phyloP scores from a whole-genome alignment of 140 eudicot species.

The Senecio squalidus region DNA sequence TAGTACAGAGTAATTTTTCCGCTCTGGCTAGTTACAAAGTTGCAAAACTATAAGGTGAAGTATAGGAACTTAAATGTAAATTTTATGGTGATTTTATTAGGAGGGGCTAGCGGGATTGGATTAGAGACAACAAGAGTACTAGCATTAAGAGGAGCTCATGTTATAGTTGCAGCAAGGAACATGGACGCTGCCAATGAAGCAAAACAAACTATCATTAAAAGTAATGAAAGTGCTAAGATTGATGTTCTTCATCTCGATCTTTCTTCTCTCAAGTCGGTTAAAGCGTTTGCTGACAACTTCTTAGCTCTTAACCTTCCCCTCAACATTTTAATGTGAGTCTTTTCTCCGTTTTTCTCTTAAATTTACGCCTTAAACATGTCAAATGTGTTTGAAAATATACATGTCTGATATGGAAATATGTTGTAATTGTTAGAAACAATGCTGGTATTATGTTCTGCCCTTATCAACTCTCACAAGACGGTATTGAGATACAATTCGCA shows the following conservation, averaged over 20 bases:
- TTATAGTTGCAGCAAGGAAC: constrained; percentile 81
- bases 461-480: constrained; percentile 70
- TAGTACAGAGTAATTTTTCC: no score
- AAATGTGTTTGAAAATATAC: not conserved
- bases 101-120: constrained; percentile 97
- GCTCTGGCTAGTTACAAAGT: no score
- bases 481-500: constrained; percentile 79
- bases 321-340: constrained; percentile 69
- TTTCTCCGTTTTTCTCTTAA: not conserved
- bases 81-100: constrained; percentile 27
- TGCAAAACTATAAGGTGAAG: not conserved
- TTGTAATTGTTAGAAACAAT: constrained; percentile 57
- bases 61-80: not conserved
- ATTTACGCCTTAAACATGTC: not conserved
- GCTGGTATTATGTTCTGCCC: constrained; percentile 96
- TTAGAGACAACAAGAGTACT: constrained; percentile 84
- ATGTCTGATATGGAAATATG: constrained; percentile 3
- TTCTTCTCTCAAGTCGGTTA: constrained; percentile 61
- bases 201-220: constrained; percentile 48
- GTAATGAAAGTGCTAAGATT: constrained; percentile 44
- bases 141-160: constrained; percentile 79
- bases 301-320: constrained; percentile 73
- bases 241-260: constrained; percentile 77
- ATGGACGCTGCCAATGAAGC: constrained; percentile 75
- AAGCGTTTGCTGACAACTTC: constrained; percentile 58